Base-by-base conservation (phyloP, 2,329 filamentous ascomycete species). In the Geosmithia morbida region DNA sequence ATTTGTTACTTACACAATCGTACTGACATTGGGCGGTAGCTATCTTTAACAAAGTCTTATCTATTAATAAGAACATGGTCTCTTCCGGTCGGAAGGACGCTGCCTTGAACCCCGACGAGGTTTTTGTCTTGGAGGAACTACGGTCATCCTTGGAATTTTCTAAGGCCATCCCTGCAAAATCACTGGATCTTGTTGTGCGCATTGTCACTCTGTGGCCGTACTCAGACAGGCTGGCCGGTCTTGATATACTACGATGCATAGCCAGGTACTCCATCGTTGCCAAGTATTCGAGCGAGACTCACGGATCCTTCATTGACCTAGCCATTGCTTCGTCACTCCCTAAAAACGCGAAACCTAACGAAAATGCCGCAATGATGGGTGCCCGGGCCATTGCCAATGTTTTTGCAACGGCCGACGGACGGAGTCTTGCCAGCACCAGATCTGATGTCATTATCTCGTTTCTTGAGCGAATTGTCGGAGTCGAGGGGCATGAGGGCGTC, bases 281-380 rank as follows among this genome's bases (percentile, higher is more conserved):
- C 2, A 72, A 74, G 7, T 76, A 77, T 45, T 66, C 66, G 0
- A 72, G 77, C 46, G 64, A 72, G 1, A 64, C 67, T 2, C 66
- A 71, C 29, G 68, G 68, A 2, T 81, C 77, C 37, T 66, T 89
- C 13, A 66, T 96, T 7, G 70, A 80, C 33, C 61, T 70, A 6
- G 66, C 67, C 18, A 61, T 75, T 2, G 59, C 42, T 54, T 66
- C 39, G 50, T 71, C 51, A 52, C 62, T 52, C 51, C 65, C 60
- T 1, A 42, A 77, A 64, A 72, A 79, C 8, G 66, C 74, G 0
- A 71, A 77, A 2, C 69, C 83, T 0, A 80, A 79, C 39, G 74
- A 82, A 47, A 96, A 96, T 63, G 87, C 87, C 53, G 77, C 79
- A 11, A 95, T 97, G 83, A 85, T 98, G 71, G 81, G 83, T 0